Evolutionary conservation across 345 rosid genomes (phyloP), one percentile per base, ranked within the genome.

Genomic region (Cardamine resedifolia): DNA sequence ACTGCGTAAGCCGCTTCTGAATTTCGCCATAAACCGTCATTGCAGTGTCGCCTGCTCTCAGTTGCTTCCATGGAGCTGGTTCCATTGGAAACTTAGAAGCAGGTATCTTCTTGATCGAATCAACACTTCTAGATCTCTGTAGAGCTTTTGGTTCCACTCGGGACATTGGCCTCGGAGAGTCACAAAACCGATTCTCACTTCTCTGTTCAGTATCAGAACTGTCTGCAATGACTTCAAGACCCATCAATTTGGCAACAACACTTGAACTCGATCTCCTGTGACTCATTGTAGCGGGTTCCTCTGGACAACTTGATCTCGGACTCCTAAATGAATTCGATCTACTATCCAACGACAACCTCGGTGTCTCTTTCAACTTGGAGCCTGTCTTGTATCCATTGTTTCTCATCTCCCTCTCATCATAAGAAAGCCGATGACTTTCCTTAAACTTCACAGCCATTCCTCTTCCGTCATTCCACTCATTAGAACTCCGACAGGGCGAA

Each of bases 231-330:
- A 75, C 75, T 74, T 90, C 99, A 78, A 95, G 81, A 10, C 99
- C 98, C 98, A 91, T 95, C 81, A 95, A 78, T 82, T 86, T 91
- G 7, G 91, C 98, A 61, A 91, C 90, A 69, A 90, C 84, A 64
- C 87, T 81, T 5, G 96, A 86, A 50, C 0, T 77, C n/a, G 76
- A 64, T 72, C 81, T 72, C 36, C 70, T 72, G 70, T 78, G 78
- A 80, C 82, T 84, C 26, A 73, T 80, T 70, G 78, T 43, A 80
- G 71, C 63, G 26, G 73, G 77, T 65, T 77, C 61, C 78, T 44
- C 51, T 72, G 44, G 55, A 70, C 58, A 34, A 65, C 74, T 82
- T 64, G 82, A 62, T 78, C 81, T 70, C 27, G 84, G 81, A 69
- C 81, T 76, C 62, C 72, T 80, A n/a, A 80, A 59, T 55, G 92